Conservation (phyloP, 2,329 filamentous ascomycete genomes). For the Ophiocordyceps robertsii region DNA sequence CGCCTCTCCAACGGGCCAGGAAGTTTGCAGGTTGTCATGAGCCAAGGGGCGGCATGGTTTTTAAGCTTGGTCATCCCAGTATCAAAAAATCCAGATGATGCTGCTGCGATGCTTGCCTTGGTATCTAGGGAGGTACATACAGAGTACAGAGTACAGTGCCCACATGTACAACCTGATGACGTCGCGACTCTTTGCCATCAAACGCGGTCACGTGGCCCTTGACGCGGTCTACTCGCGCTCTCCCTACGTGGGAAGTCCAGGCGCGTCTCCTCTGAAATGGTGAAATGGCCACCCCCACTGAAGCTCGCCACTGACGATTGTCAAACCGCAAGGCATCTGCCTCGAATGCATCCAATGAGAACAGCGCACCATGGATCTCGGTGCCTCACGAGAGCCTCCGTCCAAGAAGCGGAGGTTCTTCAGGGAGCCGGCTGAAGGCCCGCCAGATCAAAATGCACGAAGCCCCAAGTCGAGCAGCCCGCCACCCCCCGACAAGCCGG, state of each 20-base stretch:
- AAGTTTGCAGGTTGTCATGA: background rate
- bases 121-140: too few species aligned
- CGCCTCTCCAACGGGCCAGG: background rate
- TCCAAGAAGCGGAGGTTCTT: constrained; percentile 29
- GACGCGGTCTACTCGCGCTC: constrained; percentile 20
- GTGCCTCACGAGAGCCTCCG: constrained; percentile 27
- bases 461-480: constrained; percentile 2
- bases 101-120: background rate
- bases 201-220: constrained; percentile 26
- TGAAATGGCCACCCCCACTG: background rate
- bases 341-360: constrained; percentile 1
- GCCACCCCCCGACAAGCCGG: constrained; percentile 11
- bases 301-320: too few species aligned
- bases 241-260: constrained; percentile 2
- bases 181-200: constrained; percentile 7
- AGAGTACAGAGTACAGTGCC: too few species aligned
- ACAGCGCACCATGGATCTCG: constrained; percentile 21
- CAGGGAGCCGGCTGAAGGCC: constrained; percentile 17
- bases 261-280: constrained; percentile 29
- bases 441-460: constrained; percentile 11
- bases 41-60: constrained; percentile 8
- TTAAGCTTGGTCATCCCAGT: constrained; percentile 2
- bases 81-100: constrained; percentile 2
- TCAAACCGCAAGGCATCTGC: background rate
- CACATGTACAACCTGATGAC: too few species aligned